Base-by-base conservation (phyloP, 495 filamentous ascomycete genomes). In the Daldinia bambusicola region DNA sequence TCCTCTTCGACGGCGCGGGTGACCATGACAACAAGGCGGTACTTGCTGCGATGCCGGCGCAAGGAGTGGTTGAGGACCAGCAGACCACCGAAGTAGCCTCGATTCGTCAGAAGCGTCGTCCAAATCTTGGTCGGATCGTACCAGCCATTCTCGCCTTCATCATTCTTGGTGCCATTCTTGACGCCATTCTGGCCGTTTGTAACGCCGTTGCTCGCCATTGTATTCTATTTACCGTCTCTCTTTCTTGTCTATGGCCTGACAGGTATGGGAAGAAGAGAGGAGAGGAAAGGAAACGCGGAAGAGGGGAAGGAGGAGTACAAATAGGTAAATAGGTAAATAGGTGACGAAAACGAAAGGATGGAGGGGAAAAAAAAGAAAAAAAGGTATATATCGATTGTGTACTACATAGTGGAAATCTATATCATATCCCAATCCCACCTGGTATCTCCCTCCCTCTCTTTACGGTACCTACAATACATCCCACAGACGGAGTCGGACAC, bases 1-100 rank as follows among this genome's bases (percentile, higher is more conserved):
- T 81, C 79, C 22, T 61, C 71, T 64, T 79, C 78, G 51, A 80
- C 78, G 50, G 77, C 76, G 18, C 77, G 76, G 10, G 79, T 79
- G 14, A 81, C 77, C 79, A 81, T 81, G 22, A 82, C 76, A 50
- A 77, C 78, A 59, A 82, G 79, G 57, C 75, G 79, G 63, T 82
- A 80, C 38, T 71, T 72, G 56, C 78, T 79, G 36, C 69, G 62
- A 13, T 68, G 74, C 55, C 74, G 77, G 55, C 76, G 78, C 50
- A 82, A 55, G 2, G 78, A 77, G 63, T 81, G 77, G 68, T 82
- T 52, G n/a, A 82, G 72, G 7, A 81, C 80, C 36, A 81, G 53
- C 20, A 77, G 63, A 3, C 79, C 79, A 50, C 78, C 76, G n/a
- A 82, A 79, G 61, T 80, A 82, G 5, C 55, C 75, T 36, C 79